A percentile compares a stretch with the other conserved stretches of the same genome.
Evolutionary conservation across 169 alveolate species (phyloP).

Genomic region (Cryptosporidium parvum): DNA sequence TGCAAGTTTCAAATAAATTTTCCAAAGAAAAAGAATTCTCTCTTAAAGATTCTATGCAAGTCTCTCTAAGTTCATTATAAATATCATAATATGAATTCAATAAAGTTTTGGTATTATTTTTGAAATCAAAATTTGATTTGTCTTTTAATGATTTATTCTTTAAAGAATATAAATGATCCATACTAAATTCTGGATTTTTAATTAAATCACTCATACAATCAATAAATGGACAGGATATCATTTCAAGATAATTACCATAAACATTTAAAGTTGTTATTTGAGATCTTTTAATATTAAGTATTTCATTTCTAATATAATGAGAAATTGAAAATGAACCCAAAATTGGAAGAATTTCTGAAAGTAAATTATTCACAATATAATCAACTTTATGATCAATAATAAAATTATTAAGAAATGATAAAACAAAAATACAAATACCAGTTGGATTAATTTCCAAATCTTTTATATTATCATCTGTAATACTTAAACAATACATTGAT

Average conservation of each 20-base stretch:
- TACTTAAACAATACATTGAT: constrained; percentile 52
- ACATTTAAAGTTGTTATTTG: constrained; percentile 54
- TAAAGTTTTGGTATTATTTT: background rate
- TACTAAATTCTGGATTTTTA: background rate
- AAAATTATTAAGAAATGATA: constrained; percentile 25
- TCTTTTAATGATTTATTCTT: background rate
- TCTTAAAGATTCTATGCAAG: constrained; percentile 69
- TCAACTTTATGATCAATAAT: constrained; percentile 2
- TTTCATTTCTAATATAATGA: constrained; percentile 31
- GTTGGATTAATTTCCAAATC: background rate
- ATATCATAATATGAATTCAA: constrained; percentile 15
- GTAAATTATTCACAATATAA: constrained; percentile 11
- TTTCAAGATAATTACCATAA: constrained; percentile 42
- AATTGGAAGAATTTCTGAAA: constrained; percentile 55
- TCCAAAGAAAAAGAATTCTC: constrained; percentile 19
- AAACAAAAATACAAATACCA: background rate
- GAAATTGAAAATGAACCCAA: constrained; percentile 44
- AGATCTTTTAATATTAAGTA: constrained; percentile 50
- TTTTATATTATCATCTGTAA: constrained; percentile 5
- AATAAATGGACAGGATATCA: constrained; percentile 60
- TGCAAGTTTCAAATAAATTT: constrained; percentile 22
- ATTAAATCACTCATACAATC: background rate
- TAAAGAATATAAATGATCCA: background rate
- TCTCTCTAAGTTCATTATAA: constrained; percentile 51
- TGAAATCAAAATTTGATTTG: background rate